Evolutionary conservation across 2,329 filamentous ascomycete species (phyloP), one percentile per base, ranked within the genome.

Genomic region (Ophiostoma himal-ulmi): DNA sequence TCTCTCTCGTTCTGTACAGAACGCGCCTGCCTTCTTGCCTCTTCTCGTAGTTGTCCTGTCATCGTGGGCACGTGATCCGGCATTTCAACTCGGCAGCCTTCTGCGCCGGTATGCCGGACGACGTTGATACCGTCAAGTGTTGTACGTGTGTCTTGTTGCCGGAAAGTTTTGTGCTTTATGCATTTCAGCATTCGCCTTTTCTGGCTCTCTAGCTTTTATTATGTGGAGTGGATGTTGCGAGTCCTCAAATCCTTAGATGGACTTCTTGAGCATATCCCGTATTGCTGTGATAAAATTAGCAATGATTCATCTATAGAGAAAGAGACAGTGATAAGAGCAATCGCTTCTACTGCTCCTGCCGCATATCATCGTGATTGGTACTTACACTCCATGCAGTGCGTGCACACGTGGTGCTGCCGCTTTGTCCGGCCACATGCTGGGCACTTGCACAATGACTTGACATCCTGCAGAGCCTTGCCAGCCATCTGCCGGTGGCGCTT

Each of bases 401-500:
- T 89, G 80, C 95, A 99, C 74, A 99, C 79, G 48, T 93, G 83
- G 82, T 99, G 95, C 77, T 93, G 90, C 78, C 93, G 89, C 84
- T 99, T 99, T 36, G 88, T 82, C 78, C 91, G 87, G 67, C 95
- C 96, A 76, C 95, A 99, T 17, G 89, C 92, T 0, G 94, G 91
- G 78, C 95, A 99, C 77, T 88, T 92, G 82, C 93, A 96, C 75
- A 99, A 82, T 69, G 88, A 87, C 73, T 91, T 95, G 71, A 96
- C 89, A 78, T 99, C 95, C 82, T 97, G 92, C 75, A 99, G 81
- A 64, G 89, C 94, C 82, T 99, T 99, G 77, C 95, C 95, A 34
- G 94, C 94, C 89, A 98, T 91, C 78, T 96, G 93, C 76, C 96
- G 88, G 78, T 93, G 90, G 75, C 95, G 87, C 85, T 93, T 97